Base-by-base conservation (phyloP, 2,329 filamentous ascomycete genomes). In the Aspergillus neoniger region DNA sequence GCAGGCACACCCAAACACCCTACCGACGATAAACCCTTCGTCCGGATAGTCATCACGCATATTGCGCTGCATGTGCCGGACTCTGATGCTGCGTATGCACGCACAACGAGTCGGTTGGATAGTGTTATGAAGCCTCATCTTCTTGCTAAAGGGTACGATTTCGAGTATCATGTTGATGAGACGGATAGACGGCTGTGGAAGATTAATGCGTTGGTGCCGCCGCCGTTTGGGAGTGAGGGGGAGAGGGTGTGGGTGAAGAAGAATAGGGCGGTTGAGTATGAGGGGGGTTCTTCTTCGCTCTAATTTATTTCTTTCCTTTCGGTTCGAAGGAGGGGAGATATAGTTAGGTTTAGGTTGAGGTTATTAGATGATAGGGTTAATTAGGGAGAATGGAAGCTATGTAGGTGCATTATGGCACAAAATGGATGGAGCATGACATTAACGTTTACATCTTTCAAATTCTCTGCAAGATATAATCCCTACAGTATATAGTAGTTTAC, bases 121-220 rank as follows among this genome's bases (percentile, higher is more conserved):
- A 0, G 10, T 1, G 12, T 67, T 7, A 12, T 70, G 36, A 68
- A 64, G 7, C 61, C 63, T 0, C 59, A 65, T 59, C 10, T 70
- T 0, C 19, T 61, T 32, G 63, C 67, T 7, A 63, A 58, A 53
- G 68, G 67, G 1, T 66, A 63, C 25, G 64, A 68, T 12, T 64
- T 63, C 25, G 68, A 69, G 50, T 70, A 69, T 21, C 63, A 66
- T 55, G 62, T 70, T 19, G 60, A 57, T 19, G 63, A 70, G 32
- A 65, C 65, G 4, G 61, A 66, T 43, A 57, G 67, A 28, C 28
- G 65, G 10, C 57, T 70, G 19, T 70, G 67, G 68, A 69, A 69
- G 52, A 63, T 70, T 0, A 68, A 69, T 54, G 55, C 66, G 3
- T 36, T 70, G 44, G 56, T 65, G 23, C 67, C 68, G 19, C 68